These are phyloP conservation scores for Thalassiosira profunda DNA, from an alignment of 108 stramenopile genomes.

Conservation along the genomic window DNA sequence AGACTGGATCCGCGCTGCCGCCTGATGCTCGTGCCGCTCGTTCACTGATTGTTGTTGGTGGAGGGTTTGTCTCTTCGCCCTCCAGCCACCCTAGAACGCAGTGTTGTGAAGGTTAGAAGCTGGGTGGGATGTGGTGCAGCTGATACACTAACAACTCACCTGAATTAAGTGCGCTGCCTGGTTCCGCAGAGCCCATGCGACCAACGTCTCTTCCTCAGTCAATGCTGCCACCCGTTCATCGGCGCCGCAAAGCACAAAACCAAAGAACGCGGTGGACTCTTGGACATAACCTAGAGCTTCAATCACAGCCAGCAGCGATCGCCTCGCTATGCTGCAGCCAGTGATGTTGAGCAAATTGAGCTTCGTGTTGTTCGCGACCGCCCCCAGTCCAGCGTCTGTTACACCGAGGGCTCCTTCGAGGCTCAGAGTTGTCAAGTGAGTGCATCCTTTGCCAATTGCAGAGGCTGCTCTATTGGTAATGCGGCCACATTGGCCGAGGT, in stretches of 20 bases:
- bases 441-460: background rate
- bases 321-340: constrained; percentile 5
- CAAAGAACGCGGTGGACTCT: constrained; percentile 1
- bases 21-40: background rate
- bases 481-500: constrained; percentile 4
- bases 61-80: too few species aligned
- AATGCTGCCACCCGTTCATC: constrained; percentile 1
- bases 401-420: constrained; percentile 4
- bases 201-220: background rate
- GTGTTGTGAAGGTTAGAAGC: too few species aligned
- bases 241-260: background rate
- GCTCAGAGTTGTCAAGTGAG: background rate
- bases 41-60: too few species aligned
- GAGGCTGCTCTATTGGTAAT: constrained; percentile 7
- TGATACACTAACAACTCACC: constrained; percentile 4
- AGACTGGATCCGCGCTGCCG: constrained; percentile 4
- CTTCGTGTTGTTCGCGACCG: background rate
- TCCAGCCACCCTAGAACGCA: too few species aligned
- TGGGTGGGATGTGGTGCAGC: too few species aligned
- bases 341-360: constrained; percentile 11
- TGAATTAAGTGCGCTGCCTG: background rate
- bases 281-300: background rate
- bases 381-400: constrained; percentile 10
- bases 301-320: constrained; percentile 2
- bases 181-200: background rate